Base-by-base conservation (phyloP, 2,329 filamentous ascomycete species). In the Chalara sp. region DNA sequence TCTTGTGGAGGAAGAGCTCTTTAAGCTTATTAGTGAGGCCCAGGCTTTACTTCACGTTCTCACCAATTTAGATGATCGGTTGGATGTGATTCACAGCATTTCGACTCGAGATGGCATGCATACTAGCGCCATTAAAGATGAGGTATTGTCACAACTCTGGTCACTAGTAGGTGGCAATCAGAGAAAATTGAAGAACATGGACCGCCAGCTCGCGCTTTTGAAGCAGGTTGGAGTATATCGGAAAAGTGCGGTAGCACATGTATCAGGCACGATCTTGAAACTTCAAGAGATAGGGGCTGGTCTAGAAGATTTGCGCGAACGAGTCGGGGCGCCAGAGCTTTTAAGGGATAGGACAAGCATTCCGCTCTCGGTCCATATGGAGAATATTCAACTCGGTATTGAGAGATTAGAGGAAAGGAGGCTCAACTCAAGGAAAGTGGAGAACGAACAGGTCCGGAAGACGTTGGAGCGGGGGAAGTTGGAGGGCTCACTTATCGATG, bases 341-440 rank as follows among this genome's bases (percentile, higher is more conserved):
- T 60, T 83, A 8, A 76, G 75, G 1, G 75, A 72, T 30, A 70
- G 70, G 6, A 65, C 60, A 3, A 70, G 73, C 31, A 73, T 89
- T 7, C 86, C 87, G 3, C 70, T 93, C 5, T 76, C 78, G 47
- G 83, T 89, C 41, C 87, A 93, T 63, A 83, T 93, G 40, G 82
- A 89, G 58, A 83, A 81, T 50, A 89, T 93, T 54, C 76, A 86
- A 51, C 72, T 80, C 46, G 85, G 86, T 0, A 80, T 91, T 1
- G 84, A 90, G 66, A 74, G 88, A 55, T 69, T 93, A 53, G 83
- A 88, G 64, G 68, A 71, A 28, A 81, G 83, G 44, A 74, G 86
- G 53, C 74, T 77, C 41, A 76, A 79, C 54, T 78, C 81, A 13
- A 71, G 78, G 49, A 75, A 72, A 32, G 67, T 79, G 12, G 82